A percentile compares a stretch with the other conserved stretches of the same genome.
Evolutionary conservation across 495 filamentous ascomycete species (phyloP).

Genomic region (Podospora sp.): DNA sequence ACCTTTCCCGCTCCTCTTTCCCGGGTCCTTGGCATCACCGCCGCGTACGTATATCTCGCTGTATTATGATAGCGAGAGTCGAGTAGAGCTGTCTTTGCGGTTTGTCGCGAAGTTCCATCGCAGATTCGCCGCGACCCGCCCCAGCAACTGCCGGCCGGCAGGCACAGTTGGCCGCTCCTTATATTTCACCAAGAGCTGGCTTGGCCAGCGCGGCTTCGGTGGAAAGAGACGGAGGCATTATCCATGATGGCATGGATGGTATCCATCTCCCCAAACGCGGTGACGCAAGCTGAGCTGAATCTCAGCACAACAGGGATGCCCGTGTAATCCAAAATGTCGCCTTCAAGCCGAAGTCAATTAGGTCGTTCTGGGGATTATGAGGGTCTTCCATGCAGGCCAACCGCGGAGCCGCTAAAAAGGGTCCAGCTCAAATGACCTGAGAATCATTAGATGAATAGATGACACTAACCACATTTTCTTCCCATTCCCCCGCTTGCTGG

Average conservation of each 20-base stretch:
- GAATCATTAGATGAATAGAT: not conserved
- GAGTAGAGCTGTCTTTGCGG: not conserved
- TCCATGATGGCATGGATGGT: too few relatives aligned
- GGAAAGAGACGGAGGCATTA: too few relatives aligned
- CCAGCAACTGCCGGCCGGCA: not conserved
- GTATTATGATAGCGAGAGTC: not conserved
- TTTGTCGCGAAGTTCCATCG: not conserved
- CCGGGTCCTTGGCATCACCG: not conserved
- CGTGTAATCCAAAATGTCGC: too few relatives aligned
- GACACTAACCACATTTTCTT: not conserved
- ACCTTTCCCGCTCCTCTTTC: not conserved
- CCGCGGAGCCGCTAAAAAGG: not conserved
- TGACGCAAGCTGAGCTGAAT: too few relatives aligned
- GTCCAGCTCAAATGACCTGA: not conserved
- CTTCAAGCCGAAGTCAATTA: too few relatives aligned
- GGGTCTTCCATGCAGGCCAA: not conserved
- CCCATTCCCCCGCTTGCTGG: not conserved
- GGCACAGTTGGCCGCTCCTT: not conserved
- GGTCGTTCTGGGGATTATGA: not conserved
- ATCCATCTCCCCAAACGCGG: too few relatives aligned
- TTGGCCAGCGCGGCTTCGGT: too few relatives aligned
- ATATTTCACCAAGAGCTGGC: not conserved
- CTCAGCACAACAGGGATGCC: too few relatives aligned
- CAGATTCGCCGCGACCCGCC: not conserved
- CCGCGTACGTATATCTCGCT: not conserved